phyloP scores from a whole-genome alignment of 2,329 filamentous ascomycete genomes.

The Colletotrichum magnum region DNA sequence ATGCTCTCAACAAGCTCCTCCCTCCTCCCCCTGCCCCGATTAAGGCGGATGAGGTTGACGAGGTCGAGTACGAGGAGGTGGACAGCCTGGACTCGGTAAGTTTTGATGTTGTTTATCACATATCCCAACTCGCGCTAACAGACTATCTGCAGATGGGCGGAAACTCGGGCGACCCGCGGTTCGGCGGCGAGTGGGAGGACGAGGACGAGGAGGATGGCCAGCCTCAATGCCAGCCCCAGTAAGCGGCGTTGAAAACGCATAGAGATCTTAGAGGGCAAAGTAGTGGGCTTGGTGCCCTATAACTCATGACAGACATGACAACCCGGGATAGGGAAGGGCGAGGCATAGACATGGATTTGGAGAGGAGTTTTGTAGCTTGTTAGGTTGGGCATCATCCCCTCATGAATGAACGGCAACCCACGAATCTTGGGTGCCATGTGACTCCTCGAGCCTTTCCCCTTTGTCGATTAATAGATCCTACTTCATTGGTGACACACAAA shows the following conservation, averaged over 20 bases:
- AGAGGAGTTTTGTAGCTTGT: constrained; percentile 40
- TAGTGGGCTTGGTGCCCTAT: constrained; percentile 33
- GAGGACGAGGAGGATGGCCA: constrained; percentile 77
- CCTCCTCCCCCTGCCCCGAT: constrained; percentile 75
- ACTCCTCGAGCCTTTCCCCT: constrained; percentile 10
- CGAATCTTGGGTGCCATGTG: constrained; percentile 27
- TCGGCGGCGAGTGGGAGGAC: constrained; percentile 77
- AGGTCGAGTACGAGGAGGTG: constrained; percentile 88
- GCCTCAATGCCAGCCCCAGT: constrained; percentile 82
- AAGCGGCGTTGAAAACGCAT: constrained; percentile 47
- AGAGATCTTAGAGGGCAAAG: constrained; percentile 36
- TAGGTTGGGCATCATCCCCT: constrained; percentile 39
- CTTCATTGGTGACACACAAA: background rate
- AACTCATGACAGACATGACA: constrained; percentile 39
- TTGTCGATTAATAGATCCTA: background rate
- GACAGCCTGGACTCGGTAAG: constrained; percentile 84
- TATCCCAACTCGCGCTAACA: constrained; percentile 45
- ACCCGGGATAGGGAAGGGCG: constrained; percentile 34
- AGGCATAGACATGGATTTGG: constrained; percentile 37
- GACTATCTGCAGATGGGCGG: constrained; percentile 73
- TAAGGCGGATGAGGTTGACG: constrained; percentile 82
- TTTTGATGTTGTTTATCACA: background rate
- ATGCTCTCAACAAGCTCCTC: constrained; percentile 80
- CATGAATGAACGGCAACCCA: constrained; percentile 38
- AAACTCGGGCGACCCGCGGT: constrained; percentile 77